Conservation (phyloP, 768 basidiomycete genomes). For the Boletales sp. region DNA sequence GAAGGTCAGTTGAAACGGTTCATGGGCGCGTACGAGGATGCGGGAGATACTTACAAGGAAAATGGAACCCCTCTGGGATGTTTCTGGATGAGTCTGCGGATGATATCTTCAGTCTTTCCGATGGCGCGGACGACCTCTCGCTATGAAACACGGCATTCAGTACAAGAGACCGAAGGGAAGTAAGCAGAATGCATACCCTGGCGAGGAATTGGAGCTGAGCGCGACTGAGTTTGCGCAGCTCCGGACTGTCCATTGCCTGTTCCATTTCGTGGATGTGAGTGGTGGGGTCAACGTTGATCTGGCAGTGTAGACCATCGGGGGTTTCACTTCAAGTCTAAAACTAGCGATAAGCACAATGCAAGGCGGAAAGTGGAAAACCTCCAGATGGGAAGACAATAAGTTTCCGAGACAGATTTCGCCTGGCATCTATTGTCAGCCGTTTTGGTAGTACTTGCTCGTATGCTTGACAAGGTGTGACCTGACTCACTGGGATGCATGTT, state of each 20-base stretch:
- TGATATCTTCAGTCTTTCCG: slow-evolving; percentile 27
- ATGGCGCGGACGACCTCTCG: slow-evolving; percentile 23
- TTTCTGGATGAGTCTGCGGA: slow-evolving; percentile 22
- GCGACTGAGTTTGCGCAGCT: slow-evolving; percentile 19
- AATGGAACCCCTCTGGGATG: slow-evolving; percentile 26
- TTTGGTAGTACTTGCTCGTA: neutral
- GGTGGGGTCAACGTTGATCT: neutral
- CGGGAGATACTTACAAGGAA: neutral
- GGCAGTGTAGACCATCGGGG: neutral
- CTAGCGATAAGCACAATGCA: no score
- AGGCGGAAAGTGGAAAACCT: no score
- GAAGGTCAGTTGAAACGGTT: neutral
- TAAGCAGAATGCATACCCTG: slow-evolving; percentile 14
- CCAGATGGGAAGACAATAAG: no score
- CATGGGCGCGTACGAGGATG: no score
- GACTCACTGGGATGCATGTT: no score
- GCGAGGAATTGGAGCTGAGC: slow-evolving; percentile 24
- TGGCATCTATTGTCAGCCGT: neutral
- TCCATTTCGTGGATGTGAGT: neutral
- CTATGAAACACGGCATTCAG: slow-evolving; percentile 7
- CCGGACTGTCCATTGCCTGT: slow-evolving; percentile 13
- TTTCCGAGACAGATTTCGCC: no score
- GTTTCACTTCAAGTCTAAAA: no score
- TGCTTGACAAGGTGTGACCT: neutral
- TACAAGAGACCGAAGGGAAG: neutral